phyloP scores from a whole-genome alignment of 768 basidiomycete species.

The Cyclocybe aegerita region DNA sequence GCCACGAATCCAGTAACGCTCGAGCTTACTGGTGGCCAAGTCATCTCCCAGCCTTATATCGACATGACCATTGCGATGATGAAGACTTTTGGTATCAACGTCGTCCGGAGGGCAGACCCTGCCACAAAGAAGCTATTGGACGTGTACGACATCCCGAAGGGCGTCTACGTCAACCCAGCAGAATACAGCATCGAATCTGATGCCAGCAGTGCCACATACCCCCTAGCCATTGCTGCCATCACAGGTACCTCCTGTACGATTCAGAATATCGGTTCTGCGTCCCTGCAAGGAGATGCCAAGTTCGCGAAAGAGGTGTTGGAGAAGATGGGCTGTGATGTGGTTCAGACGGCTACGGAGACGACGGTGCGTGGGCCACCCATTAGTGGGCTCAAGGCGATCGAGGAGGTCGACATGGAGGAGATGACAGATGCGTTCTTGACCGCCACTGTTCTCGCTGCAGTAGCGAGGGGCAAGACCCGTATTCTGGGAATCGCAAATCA shows the following conservation, averaged over 20 bases:
- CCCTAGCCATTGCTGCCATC: conserved; percentile 94
- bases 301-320: conserved; percentile 93
- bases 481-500: conserved; percentile 98
- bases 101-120: conserved; percentile 62
- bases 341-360: conserved; percentile 85
- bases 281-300: conserved; percentile 95
- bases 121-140: conserved; percentile 64
- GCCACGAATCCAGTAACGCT: conserved; percentile 80
- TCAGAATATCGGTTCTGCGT: conserved; percentile 83
- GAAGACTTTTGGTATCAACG: conserved; percentile 84
- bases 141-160: conserved; percentile 85
- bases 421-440: conserved; percentile 99
- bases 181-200: conserved; percentile 93
- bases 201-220: conserved; percentile 95
- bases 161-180: conserved; percentile 72
- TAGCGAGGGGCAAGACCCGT: conserved; percentile 68
- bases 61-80: conserved; percentile 99
- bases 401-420: conserved; percentile 95
- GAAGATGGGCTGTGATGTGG: conserved; percentile 92
- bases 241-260: conserved; percentile 97
- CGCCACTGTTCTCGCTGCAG: conserved; percentile 88
- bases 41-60: conserved; percentile 98
- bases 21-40: conserved; percentile 89
- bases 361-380: conserved; percentile 89
- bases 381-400: conserved; percentile 79